Evolutionary conservation across 169 alveolate species (phyloP), one percentile per base, ranked within the genome.

Genomic region (Plasmodium gallinaceum): DNA sequence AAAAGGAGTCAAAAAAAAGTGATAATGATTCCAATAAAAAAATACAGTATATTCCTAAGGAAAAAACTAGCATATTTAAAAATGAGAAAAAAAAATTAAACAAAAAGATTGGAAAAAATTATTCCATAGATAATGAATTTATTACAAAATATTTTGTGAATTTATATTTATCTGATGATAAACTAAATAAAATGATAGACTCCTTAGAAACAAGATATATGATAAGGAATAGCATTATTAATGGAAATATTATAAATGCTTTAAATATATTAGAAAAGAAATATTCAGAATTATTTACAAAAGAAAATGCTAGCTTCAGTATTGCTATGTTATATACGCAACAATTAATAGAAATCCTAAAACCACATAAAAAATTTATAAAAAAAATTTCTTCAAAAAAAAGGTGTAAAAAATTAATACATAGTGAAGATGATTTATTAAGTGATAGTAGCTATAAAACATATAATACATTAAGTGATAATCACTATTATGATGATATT

Each of bases 271-370:
- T 83, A 16, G 91, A 83, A 68, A 62, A 83, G 22, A 18, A 83
- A 42, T 83, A 83, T 43, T 57, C 83, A 68, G 85, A 83, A 39
- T 37, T 83, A 12, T 68, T 83, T 52, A 66, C 91, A 5, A 83
- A 68, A 39, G 83, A 66, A 16, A 48, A 45, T n/a, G 91, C 74
- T 0, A 68, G 70, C 32, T 69, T 83, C 57, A 22, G 68, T 42
- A 68, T 83, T 32, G 91, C 91, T 1, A 83, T 83, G 91, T n/a
- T 83, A 26, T 83, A 68, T 48, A 83, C 91, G 26, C 91, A 83
- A 54, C 91, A 83, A 62, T 61, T 83, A 54, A 83, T 83, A 52
- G 91, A 83, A 71, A 83, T 83, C 37, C 45, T 83, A 62, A 83
- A 62, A 46, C 91, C 91, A 8, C 46, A 83, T 68, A 83, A 83